Evolutionary conservation across 1,284 basidiomycete genomes (phyloP).

Genomic region (Austroboletus niveus): DNA sequence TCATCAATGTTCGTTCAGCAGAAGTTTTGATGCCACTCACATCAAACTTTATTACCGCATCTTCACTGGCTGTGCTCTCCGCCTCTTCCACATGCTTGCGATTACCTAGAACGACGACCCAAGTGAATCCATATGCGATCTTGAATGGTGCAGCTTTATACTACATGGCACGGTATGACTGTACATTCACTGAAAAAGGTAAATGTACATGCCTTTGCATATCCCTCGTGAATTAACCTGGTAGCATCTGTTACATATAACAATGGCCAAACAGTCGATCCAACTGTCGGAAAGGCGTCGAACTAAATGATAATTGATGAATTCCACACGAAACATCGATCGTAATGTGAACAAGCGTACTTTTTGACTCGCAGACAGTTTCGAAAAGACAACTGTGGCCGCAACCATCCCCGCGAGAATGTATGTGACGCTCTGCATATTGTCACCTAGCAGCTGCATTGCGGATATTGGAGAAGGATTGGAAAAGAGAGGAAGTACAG

Average conservation of each 20-base stretch:
- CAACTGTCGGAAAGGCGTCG: neutral
- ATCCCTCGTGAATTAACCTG: neutral
- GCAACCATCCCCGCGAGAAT: no score
- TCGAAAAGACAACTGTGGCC: no score
- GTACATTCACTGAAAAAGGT: neutral
- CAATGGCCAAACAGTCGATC: neutral
- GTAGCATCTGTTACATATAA: neutral
- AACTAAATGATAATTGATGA: neutral
- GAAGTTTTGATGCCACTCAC: no score
- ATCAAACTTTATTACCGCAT: neutral
- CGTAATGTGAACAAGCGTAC: no score
- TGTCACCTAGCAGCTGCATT: no score
- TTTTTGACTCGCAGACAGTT: no score
- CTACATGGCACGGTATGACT: neutral
- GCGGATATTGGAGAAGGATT: no score
- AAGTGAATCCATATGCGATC: neutral
- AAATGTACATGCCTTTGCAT: neutral
- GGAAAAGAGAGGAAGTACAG: no score
- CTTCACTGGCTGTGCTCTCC: neutral
- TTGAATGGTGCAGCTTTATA: neutral
- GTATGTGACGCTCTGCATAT: no score
- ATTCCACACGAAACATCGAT: no score
- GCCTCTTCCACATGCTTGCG: neutral
- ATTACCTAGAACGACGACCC: neutral
- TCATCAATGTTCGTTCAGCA: no score